These are phyloP conservation scores for Chaetomium sp. DNA, from an alignment of 2,329 filamentous ascomycete genomes.

Conservation along the genomic window DNA sequence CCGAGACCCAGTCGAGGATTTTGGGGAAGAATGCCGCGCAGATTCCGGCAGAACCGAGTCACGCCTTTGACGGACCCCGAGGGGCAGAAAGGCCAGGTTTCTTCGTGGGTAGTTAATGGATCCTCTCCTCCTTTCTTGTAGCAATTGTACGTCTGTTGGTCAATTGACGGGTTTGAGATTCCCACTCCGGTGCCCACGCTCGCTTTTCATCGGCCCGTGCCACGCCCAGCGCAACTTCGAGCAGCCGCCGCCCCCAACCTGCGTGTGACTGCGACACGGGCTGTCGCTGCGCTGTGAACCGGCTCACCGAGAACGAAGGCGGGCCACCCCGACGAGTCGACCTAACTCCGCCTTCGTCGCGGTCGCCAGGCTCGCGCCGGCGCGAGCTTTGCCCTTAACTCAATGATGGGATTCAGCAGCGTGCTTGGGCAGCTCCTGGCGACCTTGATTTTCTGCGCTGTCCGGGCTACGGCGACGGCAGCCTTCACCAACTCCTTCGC, in stretches of 20 bases:
- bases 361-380: too few species aligned
- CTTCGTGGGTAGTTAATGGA: neutral
- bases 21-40: slow-evolving; percentile 1
- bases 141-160: neutral
- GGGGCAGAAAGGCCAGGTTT: neutral
- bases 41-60: neutral
- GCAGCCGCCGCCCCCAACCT: too few species aligned
- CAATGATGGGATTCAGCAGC: neutral
- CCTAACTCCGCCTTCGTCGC: neutral
- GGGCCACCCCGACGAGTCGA: neutral
- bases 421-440: slow-evolving; percentile 1
- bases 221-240: too few species aligned
- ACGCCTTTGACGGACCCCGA: neutral
- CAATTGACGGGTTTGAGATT: too few species aligned
- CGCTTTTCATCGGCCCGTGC: too few species aligned
- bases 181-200: too few species aligned
- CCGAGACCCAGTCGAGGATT: slow-evolving; percentile 4
- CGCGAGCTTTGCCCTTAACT: neutral
- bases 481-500: slow-evolving; percentile 25
- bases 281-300: too few species aligned
- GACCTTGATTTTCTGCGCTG: neutral
- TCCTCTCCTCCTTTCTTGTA: neutral
- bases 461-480: slow-evolving; percentile 2
- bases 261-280: too few species aligned
- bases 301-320: too few species aligned